Conservation (phyloP, 2,329 filamentous ascomycete genomes). For the Xylariales sp. region DNA sequence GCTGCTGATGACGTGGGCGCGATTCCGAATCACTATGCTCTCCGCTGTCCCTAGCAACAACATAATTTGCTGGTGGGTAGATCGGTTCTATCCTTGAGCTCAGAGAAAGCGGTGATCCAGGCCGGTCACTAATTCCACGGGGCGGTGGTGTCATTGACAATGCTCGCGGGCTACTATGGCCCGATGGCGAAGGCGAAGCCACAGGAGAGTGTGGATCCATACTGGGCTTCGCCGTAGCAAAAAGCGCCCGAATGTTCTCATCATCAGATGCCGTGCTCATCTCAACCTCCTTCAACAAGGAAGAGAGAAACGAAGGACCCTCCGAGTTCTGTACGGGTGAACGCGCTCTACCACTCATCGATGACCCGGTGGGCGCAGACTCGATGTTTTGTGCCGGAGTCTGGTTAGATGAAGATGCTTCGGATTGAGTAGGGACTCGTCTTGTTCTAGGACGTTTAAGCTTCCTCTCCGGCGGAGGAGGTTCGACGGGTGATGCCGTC, state of each 20-base stretch:
- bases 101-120: constrained; percentile 73
- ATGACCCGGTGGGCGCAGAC: constrained; percentile 32
- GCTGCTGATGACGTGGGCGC: constrained; percentile 49
- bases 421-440: constrained; percentile 65
- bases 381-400: constrained; percentile 36
- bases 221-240: constrained; percentile 49
- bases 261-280: constrained; percentile 69
- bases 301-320: constrained; percentile 84
- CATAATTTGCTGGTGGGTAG: constrained; percentile 80
- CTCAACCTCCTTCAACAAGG: constrained; percentile 89
- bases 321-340: constrained; percentile 51
- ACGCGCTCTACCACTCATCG: constrained; percentile 29
- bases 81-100: constrained; percentile 79
- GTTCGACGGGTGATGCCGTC: constrained; percentile 76
- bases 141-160: constrained; percentile 78
- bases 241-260: constrained; percentile 59
- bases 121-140: constrained; percentile 67
- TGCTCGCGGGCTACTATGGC: constrained; percentile 74
- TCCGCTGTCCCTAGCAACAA: constrained; percentile 62
- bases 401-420: constrained; percentile 57
- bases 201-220: constrained; percentile 69
- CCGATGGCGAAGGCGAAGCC: constrained; percentile 72
- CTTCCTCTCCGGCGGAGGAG: constrained; percentile 78
- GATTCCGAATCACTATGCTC: constrained; percentile 61
- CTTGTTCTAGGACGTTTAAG: constrained; percentile 88